These are phyloP conservation scores for Lasiodiplodia hormozganensis DNA, from an alignment of 2,329 filamentous ascomycete species.

Conservation along the genomic window DNA sequence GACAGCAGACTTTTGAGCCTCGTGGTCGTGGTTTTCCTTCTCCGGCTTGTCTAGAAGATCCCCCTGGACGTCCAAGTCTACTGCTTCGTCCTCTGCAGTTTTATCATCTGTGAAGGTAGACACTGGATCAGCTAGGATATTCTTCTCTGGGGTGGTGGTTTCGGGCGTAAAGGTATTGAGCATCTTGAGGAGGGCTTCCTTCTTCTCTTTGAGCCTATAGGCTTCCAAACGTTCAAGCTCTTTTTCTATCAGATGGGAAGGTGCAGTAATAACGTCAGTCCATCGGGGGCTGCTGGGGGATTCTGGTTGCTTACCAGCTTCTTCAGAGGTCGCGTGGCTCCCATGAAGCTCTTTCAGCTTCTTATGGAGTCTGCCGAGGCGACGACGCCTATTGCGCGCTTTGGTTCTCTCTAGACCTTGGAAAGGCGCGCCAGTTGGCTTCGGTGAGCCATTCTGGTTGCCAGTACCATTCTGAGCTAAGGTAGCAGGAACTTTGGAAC, in stretches of 20 bases:
- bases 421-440: conserved; percentile 44
- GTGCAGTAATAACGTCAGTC: neutral
- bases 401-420: conserved; percentile 60
- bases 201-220: neutral
- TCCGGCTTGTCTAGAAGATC: neutral
- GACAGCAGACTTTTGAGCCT: neutral
- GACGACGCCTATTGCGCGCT: conserved; percentile 45
- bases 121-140: neutral
- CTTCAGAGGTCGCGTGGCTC: neutral
- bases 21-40: neutral
- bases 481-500: neutral
- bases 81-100: neutral
- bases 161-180: neutral
- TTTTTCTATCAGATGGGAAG: neutral
- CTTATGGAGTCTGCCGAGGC: neutral
- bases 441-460: neutral
- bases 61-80: neutral
- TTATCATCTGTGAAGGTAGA: neutral
- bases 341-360: neutral
- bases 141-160: neutral
- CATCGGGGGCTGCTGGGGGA: neutral
- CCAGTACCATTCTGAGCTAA: conserved; percentile 33
- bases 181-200: neutral
- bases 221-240: neutral
- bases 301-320: neutral